Evolutionary conservation across 2,329 filamentous ascomycete genomes (phyloP).

Genomic region (Sphaerulina vaccinii): DNA sequence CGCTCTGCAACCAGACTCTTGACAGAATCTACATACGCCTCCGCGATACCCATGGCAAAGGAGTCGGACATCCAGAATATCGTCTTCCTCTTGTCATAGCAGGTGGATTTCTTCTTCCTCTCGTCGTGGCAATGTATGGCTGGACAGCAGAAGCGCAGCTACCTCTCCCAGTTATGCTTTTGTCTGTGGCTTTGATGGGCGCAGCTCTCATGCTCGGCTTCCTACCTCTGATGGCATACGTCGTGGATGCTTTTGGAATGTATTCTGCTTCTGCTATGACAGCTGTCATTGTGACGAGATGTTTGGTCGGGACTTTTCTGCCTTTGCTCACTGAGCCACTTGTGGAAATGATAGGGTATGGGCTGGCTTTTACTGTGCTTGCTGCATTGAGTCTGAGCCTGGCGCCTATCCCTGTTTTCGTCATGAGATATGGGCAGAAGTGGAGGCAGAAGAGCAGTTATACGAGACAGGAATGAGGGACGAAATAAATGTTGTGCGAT

Average conservation of each 20-base stretch:
- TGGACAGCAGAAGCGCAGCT: constrained; percentile 52
- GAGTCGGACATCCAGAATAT: constrained; percentile 54
- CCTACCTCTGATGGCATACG: constrained; percentile 46
- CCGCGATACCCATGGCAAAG: constrained; percentile 29
- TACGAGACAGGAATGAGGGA: constrained; percentile 24
- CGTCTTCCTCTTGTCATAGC: constrained; percentile 60
- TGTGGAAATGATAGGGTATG: constrained; percentile 42
- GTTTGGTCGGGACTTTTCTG: constrained; percentile 46
- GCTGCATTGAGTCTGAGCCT: constrained; percentile 26
- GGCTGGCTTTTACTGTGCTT: constrained; percentile 39
- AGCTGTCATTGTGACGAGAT: constrained; percentile 45
- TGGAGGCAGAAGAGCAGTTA: constrained; percentile 32
- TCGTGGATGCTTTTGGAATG: constrained; percentile 48
- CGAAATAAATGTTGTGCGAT: not conserved
- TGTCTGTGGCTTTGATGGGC: constrained; percentile 53
- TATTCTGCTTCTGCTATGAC: constrained; percentile 49
- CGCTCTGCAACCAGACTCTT: constrained; percentile 37
- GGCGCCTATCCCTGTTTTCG: constrained; percentile 31
- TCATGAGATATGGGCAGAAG: constrained; percentile 30
- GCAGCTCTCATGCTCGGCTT: constrained; percentile 47
- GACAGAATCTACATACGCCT: constrained; percentile 40
- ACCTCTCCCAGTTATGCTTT: constrained; percentile 58
- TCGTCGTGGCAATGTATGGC: constrained; percentile 58
- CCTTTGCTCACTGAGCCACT: constrained; percentile 47
- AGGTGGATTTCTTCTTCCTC: constrained; percentile 52